Evolutionary conservation across 345 rosid species (phyloP).

Genomic region (Excoecaria agallocha): DNA sequence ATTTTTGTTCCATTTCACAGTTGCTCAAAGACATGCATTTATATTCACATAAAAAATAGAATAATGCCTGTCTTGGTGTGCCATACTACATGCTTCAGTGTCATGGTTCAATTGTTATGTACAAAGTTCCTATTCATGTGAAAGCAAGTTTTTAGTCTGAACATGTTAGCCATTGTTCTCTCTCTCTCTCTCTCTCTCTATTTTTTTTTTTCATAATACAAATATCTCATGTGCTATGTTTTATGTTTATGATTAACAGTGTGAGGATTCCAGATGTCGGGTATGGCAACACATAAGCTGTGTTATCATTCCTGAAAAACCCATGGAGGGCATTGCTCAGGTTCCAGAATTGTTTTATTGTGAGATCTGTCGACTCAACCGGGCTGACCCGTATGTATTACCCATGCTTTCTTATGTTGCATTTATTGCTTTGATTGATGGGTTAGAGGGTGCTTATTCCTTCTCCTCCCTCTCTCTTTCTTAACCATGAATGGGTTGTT

Average conservation of each 20-base stretch:
- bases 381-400: conserved; percentile 93
- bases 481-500: neutral
- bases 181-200: too few relatives aligned
- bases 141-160: neutral
- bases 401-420: neutral
- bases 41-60: too few relatives aligned
- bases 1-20: neutral
- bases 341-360: conserved; percentile 77
- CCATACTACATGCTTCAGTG: neutral
- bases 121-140: neutral
- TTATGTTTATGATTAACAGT: conserved; percentile 43
- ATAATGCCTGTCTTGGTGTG: too few relatives aligned
- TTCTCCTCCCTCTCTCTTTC: neutral
- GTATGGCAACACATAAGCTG: conserved; percentile 84
- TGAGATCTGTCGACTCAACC: conserved; percentile 81
- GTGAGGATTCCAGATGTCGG: conserved; percentile 73
- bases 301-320: conserved; percentile 74
- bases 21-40: neutral
- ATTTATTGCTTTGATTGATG: neutral
- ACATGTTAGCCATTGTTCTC: neutral
- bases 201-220: neutral
- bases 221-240: conserved; percentile 15
- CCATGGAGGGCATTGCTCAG: conserved; percentile 57
- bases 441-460: neutral
- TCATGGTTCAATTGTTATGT: neutral